Conservation (phyloP, 2,329 filamentous ascomycete genomes). For the Cercospora sp. region DNA sequence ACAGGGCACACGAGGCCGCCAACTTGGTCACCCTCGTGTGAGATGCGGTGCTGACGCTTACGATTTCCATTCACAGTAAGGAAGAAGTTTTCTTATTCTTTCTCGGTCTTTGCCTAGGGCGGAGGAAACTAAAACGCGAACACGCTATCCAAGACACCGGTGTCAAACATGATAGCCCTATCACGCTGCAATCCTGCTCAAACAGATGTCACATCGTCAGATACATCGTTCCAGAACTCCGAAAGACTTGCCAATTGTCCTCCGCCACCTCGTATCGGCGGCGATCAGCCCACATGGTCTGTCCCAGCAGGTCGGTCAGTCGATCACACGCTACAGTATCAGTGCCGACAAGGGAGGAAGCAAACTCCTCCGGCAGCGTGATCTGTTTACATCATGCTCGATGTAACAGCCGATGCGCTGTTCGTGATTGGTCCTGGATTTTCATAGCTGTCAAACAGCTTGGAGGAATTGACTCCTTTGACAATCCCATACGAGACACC, state of each 20-base stretch:
- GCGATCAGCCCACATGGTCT: background rate
- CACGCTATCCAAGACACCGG: slow-evolving; percentile 6
- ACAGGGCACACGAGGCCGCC: slow-evolving; percentile 6
- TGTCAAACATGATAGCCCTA: background rate
- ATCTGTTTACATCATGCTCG: background rate
- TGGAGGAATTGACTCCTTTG: slow-evolving; percentile 36
- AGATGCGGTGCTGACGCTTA: background rate
- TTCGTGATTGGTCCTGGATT: background rate
- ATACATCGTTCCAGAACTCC: background rate
- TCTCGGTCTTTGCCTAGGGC: background rate
- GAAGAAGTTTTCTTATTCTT: background rate
- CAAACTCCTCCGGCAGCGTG: background rate
- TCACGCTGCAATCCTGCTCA: background rate
- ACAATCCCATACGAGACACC: slow-evolving; percentile 43
- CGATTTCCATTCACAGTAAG: background rate
- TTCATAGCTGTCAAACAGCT: slow-evolving; percentile 10
- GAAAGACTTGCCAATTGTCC: background rate
- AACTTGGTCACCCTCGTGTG: background rate
- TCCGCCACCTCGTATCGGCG: background rate
- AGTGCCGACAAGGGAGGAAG: background rate
- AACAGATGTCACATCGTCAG: background rate
- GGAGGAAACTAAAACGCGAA: background rate
- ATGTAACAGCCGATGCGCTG: background rate
- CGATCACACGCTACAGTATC: background rate
- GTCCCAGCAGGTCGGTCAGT: background rate